Conservation (phyloP, 345 rosid genomes). For the Populus alba region DNA sequence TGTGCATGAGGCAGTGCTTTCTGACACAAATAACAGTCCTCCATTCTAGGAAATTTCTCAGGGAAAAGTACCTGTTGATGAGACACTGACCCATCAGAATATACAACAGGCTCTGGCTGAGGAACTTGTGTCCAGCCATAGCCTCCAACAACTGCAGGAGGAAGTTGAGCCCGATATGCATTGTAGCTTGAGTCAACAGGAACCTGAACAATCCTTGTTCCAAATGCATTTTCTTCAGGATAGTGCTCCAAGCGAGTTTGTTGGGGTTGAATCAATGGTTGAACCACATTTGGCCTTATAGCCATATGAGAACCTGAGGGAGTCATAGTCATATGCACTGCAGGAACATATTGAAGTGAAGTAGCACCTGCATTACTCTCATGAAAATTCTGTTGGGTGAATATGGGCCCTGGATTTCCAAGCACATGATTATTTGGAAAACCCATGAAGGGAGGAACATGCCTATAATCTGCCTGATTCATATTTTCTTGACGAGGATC, state of each 20-base stretch:
- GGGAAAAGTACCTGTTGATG: conserved; percentile 36
- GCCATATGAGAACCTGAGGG: conserved; percentile 42
- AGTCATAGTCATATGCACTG: conserved; percentile 43
- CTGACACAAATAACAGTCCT: conserved; percentile 59
- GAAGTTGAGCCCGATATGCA: conserved; percentile 37
- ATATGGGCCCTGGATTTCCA: conserved; percentile 32
- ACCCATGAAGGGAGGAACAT: conserved; percentile 43
- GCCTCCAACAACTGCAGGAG: conserved; percentile 39
- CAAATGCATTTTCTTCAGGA: conserved; percentile 38
- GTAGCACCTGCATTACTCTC: conserved; percentile 26
- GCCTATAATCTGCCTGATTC: conserved; percentile 32
- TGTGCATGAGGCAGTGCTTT: conserved; percentile 70
- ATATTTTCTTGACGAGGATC: conserved; percentile 43
- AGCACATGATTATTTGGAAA: conserved; percentile 39
- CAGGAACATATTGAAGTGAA: conserved; percentile 46
- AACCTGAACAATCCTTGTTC: conserved; percentile 43
- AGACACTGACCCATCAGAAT: conserved; percentile 44
- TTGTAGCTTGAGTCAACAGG: conserved; percentile 50
- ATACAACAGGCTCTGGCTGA: conserved; percentile 37
- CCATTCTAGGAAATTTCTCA: conserved; percentile 39
- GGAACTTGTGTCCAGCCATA: conserved; percentile 50
- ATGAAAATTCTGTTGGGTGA: conserved; percentile 37
- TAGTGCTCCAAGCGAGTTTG: conserved; percentile 37
- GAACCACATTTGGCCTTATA: conserved; percentile 44
- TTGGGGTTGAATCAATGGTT: conserved; percentile 45